These are phyloP conservation scores for Gaultheria prostrata DNA, from an alignment of 148 eudicot species.

Conservation along the genomic window DNA sequence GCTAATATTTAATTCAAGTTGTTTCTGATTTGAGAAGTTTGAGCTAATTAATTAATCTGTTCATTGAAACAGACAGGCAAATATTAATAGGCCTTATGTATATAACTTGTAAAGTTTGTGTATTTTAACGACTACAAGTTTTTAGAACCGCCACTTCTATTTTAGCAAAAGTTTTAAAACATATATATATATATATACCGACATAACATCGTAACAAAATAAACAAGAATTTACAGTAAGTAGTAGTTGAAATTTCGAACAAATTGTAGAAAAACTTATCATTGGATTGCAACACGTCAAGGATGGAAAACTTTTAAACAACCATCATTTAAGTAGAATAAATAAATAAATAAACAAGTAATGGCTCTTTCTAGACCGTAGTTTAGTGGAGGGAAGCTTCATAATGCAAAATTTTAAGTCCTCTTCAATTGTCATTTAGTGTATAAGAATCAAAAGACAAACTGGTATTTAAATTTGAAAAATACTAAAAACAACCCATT, in stretches of 20 bases:
- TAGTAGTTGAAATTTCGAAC: neutral
- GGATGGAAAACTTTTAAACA: neutral
- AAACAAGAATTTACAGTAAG: neutral
- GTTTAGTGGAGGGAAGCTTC: neutral
- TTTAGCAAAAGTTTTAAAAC: neutral
- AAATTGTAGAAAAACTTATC: neutral
- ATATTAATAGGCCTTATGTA: too few species aligned
- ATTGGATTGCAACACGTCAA: neutral
- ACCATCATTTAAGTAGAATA: neutral
- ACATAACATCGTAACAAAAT: neutral
- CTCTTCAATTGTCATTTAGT: too few species aligned
- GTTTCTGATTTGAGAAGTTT: too few species aligned
- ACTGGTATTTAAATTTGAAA: too few species aligned
- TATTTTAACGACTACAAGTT: neutral
- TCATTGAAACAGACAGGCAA: too few species aligned
- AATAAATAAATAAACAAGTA: neutral
- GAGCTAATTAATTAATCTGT: too few species aligned
- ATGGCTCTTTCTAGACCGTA: neutral
- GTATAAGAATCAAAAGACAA: too few species aligned
- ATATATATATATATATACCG: too few species aligned
- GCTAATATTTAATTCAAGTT: too few species aligned
- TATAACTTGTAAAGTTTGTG: neutral
- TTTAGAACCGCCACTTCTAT: neutral
- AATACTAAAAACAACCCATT: too few species aligned
- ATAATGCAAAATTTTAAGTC: neutral